Evolutionary conservation across 768 basidiomycete genomes (phyloP).

Genomic region (Albatrellus ellisii): DNA sequence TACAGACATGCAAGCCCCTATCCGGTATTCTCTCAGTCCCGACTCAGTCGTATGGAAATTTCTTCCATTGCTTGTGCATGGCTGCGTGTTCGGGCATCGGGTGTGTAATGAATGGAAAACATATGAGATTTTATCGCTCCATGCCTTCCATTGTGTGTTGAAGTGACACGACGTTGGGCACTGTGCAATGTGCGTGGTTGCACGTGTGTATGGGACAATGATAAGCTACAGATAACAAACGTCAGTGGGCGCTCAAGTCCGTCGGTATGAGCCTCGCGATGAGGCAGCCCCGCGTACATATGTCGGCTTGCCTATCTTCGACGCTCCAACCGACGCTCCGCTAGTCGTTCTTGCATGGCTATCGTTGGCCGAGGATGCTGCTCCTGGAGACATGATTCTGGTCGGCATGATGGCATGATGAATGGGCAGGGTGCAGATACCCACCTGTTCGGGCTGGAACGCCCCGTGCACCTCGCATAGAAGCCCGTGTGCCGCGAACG

Average conservation of each 20-base stretch:
- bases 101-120: too few species aligned
- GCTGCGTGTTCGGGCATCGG: neutral
- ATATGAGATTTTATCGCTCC: too few species aligned
- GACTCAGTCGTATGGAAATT: neutral
- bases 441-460: constrained; percentile 8
- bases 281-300: neutral
- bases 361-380: constrained; percentile 1
- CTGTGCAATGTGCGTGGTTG: too few species aligned
- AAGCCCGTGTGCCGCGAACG: constrained; percentile 59
- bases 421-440: neutral
- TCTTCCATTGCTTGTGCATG: neutral
- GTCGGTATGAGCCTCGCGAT: neutral
- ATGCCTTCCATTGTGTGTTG: too few species aligned
- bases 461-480: constrained; percentile 26
- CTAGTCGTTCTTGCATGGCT: neutral
- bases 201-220: too few species aligned
- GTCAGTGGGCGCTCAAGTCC: neutral
- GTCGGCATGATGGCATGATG: neutral
- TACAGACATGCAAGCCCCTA: neutral
- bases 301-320: neutral
- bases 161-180: too few species aligned
- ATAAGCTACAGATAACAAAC: neutral
- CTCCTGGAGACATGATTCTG: neutral
- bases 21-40: too few species aligned
- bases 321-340: neutral